Evolutionary conservation across 2,329 filamentous ascomycete species (phyloP), one percentile per base, ranked within the genome.

Genomic region (Neonectria ditissima): DNA sequence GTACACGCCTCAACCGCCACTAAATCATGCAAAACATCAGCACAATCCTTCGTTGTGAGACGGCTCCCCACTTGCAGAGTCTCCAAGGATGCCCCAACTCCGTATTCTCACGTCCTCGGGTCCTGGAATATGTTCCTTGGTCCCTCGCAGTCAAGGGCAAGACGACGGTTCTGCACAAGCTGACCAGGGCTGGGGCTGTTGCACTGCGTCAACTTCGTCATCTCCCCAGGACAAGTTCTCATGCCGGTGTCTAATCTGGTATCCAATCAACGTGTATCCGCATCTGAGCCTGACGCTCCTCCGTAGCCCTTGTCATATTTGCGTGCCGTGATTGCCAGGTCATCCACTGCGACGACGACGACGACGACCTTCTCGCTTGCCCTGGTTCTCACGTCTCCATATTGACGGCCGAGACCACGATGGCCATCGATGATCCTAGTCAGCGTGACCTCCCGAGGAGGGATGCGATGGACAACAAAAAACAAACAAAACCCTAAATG

Each of bases 171-270:
- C 59, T 57, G 48, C 37, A 48, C 54, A 62, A 50, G 18, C 20
- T 7, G 24, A 24, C 43, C 28, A 50, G 55, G 56, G 56, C 53
- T 54, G 56, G 48, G 32, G 50, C 51, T 53, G 66, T 57, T 60
- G 65, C 64, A 65, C 55, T 58, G 66, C 66, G 59, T 59, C 60
- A 62, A 43, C 58, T 58, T 68, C 62, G 62, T 63, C 48, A 68
- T 71, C 44, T 59, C 62, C 51, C 50, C 55, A 65, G 48, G 59
- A 54, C 51, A 28, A 55, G 39, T n/a, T n/a, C n/a, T n/a, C n/a
- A n/a, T n/a, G n/a, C n/a, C n/a, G n/a, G n/a, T n/a, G n/a, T 62
- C 56, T 69, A 50, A 48, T 64, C 64, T 69, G 65, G 60, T 60
- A 65, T 58, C 65, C 65, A 67, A 67, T 67, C 63, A 65, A 59